These are phyloP conservation scores for Ustilago cynodontis DNA, from an alignment of 1,284 basidiomycete species.

Conservation along the genomic window DNA sequence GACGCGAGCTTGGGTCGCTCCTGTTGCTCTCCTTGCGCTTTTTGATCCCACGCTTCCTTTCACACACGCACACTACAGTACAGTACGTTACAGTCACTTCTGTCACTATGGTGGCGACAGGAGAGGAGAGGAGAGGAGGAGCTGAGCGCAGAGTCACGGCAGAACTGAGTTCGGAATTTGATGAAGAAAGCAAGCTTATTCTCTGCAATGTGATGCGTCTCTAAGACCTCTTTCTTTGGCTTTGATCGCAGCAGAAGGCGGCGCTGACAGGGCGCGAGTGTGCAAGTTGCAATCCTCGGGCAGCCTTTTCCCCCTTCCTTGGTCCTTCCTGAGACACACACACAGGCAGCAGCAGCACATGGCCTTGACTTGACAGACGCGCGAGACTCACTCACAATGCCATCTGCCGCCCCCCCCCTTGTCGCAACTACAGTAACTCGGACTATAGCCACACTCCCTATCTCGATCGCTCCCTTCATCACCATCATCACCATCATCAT, in stretches of 20 bases:
- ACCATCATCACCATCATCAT: constrained; percentile 3
- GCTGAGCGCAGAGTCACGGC: background rate
- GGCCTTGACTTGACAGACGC: background rate
- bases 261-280: background rate
- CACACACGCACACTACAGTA: no score
- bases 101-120: background rate
- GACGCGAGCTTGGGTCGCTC: background rate
- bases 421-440: background rate
- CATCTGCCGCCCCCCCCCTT: background rate
- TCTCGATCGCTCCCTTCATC: background rate
- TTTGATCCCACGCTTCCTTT: background rate
- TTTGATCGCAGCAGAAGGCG: no score
- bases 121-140: no score
- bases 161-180: constrained; percentile 3
- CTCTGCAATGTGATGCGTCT: background rate
- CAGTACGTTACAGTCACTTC: background rate
- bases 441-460: background rate
- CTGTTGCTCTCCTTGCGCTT: background rate
- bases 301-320: background rate
- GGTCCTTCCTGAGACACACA: no score
- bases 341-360: no score
- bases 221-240: no score
- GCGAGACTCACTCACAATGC: background rate
- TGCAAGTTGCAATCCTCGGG: background rate
- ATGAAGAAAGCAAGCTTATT: background rate